These are phyloP conservation scores for Erucastrum elatum DNA, from an alignment of 345 rosid genomes.

Conservation along the genomic window DNA sequence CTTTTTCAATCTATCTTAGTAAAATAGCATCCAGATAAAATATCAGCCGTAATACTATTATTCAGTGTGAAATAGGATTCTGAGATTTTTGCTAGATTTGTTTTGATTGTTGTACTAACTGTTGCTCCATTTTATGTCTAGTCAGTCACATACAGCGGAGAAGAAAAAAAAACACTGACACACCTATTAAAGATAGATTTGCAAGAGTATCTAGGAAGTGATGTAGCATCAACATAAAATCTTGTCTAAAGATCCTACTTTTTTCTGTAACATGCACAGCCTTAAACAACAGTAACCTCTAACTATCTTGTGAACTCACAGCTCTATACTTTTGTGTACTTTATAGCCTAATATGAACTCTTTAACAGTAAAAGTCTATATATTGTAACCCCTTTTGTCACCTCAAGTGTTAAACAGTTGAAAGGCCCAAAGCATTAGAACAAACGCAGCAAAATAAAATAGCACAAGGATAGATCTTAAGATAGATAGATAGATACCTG, in stretches of 20 bases:
- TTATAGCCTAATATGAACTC: slow-evolving; percentile 12
- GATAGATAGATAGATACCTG: slow-evolving; percentile 59
- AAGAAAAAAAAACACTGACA: slow-evolving; percentile 29
- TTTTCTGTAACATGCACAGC: slow-evolving; percentile 33
- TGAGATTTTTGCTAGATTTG: slow-evolving; percentile 1
- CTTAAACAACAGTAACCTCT: slow-evolving; percentile 28
- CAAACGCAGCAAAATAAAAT: slow-evolving; percentile 27
- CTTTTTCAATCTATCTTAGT: slow-evolving; percentile 10
- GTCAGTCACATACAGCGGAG: slow-evolving; percentile 21
- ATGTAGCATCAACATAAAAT: slow-evolving; percentile 33
- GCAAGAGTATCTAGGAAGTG: slow-evolving; percentile 33
- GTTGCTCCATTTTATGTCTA: slow-evolving; percentile 19
- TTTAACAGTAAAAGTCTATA: not conserved
- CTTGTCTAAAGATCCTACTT: slow-evolving; percentile 30
- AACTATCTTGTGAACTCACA: slow-evolving; percentile 4
- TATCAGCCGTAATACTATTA: slow-evolving; percentile 18
- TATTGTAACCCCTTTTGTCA: slow-evolving; percentile 1
- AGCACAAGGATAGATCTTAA: slow-evolving; percentile 22
- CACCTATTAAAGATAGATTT: slow-evolving; percentile 33
- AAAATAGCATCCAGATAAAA: slow-evolving; percentile 5
- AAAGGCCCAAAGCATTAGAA: slow-evolving; percentile 11
- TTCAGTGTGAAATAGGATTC: not conserved
- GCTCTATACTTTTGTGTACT: slow-evolving; percentile 23
- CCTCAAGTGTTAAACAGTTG: slow-evolving; percentile 22
- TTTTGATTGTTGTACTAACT: slow-evolving; percentile 10